Evolutionary conservation across 805 yeast species (phyloP).

Genomic region (Yarrowia sp.): DNA sequence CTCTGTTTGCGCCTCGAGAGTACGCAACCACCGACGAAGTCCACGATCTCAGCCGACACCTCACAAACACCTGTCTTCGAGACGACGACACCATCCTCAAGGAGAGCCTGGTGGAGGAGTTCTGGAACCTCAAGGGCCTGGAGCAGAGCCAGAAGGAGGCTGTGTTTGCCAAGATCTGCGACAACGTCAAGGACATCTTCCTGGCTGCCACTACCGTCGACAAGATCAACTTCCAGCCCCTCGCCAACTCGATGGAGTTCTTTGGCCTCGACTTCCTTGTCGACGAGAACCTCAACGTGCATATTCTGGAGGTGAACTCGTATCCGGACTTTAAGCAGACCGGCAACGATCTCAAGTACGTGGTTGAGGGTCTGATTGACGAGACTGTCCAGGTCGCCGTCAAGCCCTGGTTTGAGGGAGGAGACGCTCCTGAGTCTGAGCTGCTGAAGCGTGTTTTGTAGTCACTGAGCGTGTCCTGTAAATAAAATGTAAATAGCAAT

Average conservation of each 20-base stretch:
- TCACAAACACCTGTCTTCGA: constrained; percentile 93
- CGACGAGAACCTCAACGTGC: constrained; percentile 52
- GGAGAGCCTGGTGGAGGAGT: constrained; percentile 55
- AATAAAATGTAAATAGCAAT: neutral
- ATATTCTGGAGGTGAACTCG: constrained; percentile 80
- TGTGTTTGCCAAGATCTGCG: constrained; percentile 57
- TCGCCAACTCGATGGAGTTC: constrained; percentile 77
- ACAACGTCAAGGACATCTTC: constrained; percentile 66
- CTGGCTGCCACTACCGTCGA: constrained; percentile 79
- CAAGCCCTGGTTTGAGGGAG: constrained; percentile 44
- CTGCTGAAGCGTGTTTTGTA: neutral
- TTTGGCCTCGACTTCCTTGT: constrained; percentile 89
- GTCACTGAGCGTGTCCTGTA: no score
- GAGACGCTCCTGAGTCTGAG: neutral
- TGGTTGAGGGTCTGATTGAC: constrained; percentile 68
- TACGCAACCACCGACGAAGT: constrained; percentile 44
- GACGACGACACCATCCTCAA: constrained; percentile 43
- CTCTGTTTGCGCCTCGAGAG: constrained; percentile 66
- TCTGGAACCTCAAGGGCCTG: constrained; percentile 54
- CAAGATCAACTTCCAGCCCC: constrained; percentile 78
- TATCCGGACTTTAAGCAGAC: constrained; percentile 98
- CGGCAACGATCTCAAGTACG: constrained; percentile 68
- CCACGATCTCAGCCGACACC: constrained; percentile 61
- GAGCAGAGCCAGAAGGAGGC: constrained; percentile 39
- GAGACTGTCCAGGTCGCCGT: constrained; percentile 51